Percentiles rank a stretch among this genome's conserved stretches.
Evolutionary conservation across 345 rosid species (phyloP).

Genomic region (Durio zibethinus): DNA sequence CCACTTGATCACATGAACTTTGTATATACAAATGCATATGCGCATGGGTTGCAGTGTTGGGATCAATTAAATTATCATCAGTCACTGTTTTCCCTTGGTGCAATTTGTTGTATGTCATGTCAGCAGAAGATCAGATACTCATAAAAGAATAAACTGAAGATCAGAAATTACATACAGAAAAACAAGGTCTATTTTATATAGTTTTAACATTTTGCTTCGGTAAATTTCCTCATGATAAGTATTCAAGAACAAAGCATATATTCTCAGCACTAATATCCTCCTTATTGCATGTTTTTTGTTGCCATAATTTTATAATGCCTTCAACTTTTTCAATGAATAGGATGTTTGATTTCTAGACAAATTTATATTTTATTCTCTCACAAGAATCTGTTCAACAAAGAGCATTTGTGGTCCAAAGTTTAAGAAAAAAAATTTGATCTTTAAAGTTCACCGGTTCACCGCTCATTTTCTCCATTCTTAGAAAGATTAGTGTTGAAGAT

Average conservation of each 20-base stretch:
- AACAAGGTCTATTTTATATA: neutral
- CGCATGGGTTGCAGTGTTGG: neutral
- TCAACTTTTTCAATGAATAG: slow-evolving; percentile 6
- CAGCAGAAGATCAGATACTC: neutral
- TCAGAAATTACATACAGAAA: neutral
- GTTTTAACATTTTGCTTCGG: neutral
- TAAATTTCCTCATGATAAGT: neutral
- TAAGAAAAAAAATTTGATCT: neutral
- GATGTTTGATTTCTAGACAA: slow-evolving; percentile 12
- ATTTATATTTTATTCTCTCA: slow-evolving; percentile 5
- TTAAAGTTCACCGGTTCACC: neutral
- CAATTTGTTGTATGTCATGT: neutral
- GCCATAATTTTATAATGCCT: neutral
- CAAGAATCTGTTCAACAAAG: slow-evolving; percentile 15
- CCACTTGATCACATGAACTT: neutral
- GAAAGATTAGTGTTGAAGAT: slow-evolving; percentile 11
- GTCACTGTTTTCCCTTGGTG: neutral
- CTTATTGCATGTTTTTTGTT: neutral
- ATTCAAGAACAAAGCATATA: neutral
- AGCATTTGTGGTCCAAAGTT: slow-evolving; percentile 16
- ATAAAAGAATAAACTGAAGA: neutral
- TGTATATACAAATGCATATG: neutral
- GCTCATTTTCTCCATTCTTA: neutral
- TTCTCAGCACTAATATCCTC: neutral
- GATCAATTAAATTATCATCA: neutral